Percentiles rank a stretch among this genome's conserved stretches.
phyloP scores from a whole-genome alignment of 2,329 filamentous ascomycete genomes.

The Didymella glomerata region DNA sequence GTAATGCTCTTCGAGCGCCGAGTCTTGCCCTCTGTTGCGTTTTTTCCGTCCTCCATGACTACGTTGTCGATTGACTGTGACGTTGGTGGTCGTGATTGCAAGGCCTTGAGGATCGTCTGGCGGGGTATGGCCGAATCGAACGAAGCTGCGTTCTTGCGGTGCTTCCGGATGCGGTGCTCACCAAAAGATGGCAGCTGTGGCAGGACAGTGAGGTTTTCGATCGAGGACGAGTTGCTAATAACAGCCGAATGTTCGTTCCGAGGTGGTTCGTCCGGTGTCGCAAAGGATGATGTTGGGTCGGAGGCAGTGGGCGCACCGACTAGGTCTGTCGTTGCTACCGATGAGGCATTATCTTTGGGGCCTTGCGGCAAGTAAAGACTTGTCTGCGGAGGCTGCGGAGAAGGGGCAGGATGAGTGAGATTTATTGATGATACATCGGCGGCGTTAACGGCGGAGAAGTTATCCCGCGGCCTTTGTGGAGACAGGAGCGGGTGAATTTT shows the following conservation, averaged over 20 bases:
- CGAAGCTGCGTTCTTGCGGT: conserved; percentile 58
- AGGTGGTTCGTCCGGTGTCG: conserved; percentile 38
- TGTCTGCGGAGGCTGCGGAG: conserved; percentile 37
- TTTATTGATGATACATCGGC: conserved; percentile 37
- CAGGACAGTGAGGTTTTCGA: conserved; percentile 47
- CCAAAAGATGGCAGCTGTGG: conserved; percentile 48
- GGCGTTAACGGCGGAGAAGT: conserved; percentile 48
- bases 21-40: conserved; percentile 39
- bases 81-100: conserved; percentile 68
- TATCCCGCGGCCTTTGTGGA: conserved; percentile 39
- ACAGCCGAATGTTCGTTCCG: conserved; percentile 31
- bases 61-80: conserved; percentile 70
- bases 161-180: conserved; percentile 48
- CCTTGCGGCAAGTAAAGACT: conserved; percentile 35
- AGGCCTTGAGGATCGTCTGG: conserved; percentile 83
- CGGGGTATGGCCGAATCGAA: conserved; percentile 72
- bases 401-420: conserved; percentile 36
- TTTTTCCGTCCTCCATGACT: conserved; percentile 57
- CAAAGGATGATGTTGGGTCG: conserved; percentile 27
- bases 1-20: conserved; percentile 42
- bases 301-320: conserved; percentile 40
- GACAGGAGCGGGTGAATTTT: conserved; percentile 48
- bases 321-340: conserved; percentile 40
- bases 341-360: conserved; percentile 38
- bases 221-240: conserved; percentile 45